Percentiles rank a stretch among this genome's conserved stretches.
These are phyloP conservation scores for Rostrohypoxylon terebratum DNA, from an alignment of 495 filamentous ascomycete species.

Conservation along the genomic window DNA sequence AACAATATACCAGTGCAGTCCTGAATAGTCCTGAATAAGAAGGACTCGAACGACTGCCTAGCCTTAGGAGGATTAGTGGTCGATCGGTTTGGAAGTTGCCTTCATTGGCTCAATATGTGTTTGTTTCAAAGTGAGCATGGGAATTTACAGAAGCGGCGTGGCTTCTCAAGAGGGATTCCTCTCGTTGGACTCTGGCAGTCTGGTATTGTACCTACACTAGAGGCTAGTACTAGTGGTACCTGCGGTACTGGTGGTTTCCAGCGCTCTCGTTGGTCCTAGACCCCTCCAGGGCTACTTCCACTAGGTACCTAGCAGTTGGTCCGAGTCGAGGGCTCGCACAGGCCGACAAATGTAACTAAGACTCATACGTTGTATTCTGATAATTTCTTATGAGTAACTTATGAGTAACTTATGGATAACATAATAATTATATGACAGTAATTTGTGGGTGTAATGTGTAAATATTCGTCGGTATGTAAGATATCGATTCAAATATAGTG, in stretches of 20 bases:
- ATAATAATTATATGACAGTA: constrained; percentile 6
- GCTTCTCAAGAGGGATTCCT: constrained; percentile 22
- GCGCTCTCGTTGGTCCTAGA: too few relatives aligned
- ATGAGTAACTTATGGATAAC: not conserved
- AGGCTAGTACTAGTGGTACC: too few relatives aligned
- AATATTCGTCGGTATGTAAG: not conserved
- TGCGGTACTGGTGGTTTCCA: too few relatives aligned
- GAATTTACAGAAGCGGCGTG: constrained; percentile 38
- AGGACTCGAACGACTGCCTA: constrained; percentile 16
- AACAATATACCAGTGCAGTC: not conserved
- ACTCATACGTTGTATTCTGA: not conserved
- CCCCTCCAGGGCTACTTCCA: too few relatives aligned
- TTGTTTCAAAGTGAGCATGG: constrained; percentile 49
- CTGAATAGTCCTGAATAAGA: constrained; percentile 14
- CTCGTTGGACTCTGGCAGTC: constrained; percentile 3
- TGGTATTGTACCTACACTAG: too few relatives aligned
- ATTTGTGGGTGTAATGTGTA: not conserved
- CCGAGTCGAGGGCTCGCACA: too few relatives aligned
- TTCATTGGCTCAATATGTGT: constrained; percentile 30
- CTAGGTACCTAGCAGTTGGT: too few relatives aligned
- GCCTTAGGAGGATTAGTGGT: not conserved
- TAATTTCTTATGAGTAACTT: not conserved
- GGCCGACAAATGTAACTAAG: constrained; percentile 9
- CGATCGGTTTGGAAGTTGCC: constrained; percentile 12
- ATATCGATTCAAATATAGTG: constrained; percentile 1